phyloP scores from a whole-genome alignment of 2,329 filamentous ascomycete species.

The Exophiala dermatitidis region DNA sequence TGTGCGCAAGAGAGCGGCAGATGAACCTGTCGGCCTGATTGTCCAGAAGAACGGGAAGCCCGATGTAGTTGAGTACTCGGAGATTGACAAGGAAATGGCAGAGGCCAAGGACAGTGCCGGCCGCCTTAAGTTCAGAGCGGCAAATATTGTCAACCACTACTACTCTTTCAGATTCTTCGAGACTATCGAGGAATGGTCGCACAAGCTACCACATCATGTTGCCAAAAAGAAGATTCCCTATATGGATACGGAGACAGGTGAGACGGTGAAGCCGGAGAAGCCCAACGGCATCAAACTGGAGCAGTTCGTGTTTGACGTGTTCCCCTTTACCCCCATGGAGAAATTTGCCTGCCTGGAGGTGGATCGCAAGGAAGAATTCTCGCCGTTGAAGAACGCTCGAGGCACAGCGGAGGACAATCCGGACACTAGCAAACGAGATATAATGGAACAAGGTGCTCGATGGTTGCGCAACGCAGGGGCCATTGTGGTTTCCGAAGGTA shows the following conservation, averaged over 20 bases:
- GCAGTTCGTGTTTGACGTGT: slow-evolving; percentile 98
- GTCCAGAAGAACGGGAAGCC: slow-evolving; percentile 91
- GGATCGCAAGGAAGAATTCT: slow-evolving; percentile 95
- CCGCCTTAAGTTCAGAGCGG: slow-evolving; percentile 89
- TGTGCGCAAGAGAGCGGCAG: slow-evolving; percentile 95
- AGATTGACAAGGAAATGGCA: slow-evolving; percentile 84
- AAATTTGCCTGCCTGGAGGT: slow-evolving; percentile 97
- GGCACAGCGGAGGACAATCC: slow-evolving; percentile 88
- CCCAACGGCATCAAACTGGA: slow-evolving; percentile 98
- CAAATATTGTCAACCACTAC: slow-evolving; percentile 99
- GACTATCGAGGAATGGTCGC: slow-evolving; percentile 76
- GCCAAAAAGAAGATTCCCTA: slow-evolving; percentile 97
- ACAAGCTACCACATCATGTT: slow-evolving; percentile 87
- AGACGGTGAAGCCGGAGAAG: slow-evolving; percentile 81
- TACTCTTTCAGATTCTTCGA: slow-evolving; percentile 93
- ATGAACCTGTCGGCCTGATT: slow-evolving; percentile 91
- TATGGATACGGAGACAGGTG: slow-evolving; percentile 67
- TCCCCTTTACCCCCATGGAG: slow-evolving; percentile 74
- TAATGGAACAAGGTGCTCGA: slow-evolving; percentile 79
- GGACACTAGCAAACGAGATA: slow-evolving; percentile 84
- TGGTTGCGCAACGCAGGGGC: slow-evolving; percentile 79
- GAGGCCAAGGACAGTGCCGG: slow-evolving; percentile 78
- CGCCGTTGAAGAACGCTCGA: slow-evolving; percentile 83
- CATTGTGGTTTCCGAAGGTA: slow-evolving; percentile 58
- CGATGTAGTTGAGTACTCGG: slow-evolving; percentile 96